Base-by-base conservation (phyloP, 768 basidiomycete genomes). In the Russula lepida region DNA sequence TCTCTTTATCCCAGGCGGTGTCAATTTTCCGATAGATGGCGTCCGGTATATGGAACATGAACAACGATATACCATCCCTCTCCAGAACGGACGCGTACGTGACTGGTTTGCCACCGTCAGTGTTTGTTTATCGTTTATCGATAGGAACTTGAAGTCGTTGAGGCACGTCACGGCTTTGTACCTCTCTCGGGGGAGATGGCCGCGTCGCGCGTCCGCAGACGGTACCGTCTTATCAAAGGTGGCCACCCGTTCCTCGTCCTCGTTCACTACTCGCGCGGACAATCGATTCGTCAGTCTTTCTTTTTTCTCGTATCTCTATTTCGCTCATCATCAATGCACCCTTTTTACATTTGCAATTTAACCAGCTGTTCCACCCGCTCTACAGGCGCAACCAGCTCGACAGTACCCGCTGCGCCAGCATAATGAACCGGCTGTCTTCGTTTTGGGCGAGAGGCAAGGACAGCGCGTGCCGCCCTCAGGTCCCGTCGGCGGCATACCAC, bases 141-240 rank as follows among this genome's bases (percentile, higher is more conserved):
- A 62, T 64, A 90, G 88, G 90, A 92, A 71, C 77, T 93, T 17
- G 91, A 92, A 74, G 78, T 92, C 1, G 70, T 76, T 58, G 90
- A 93, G 71, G 72, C 80, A 28, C 90, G 87, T 69, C 84, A 73
- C 67, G 90, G 91, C 2, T 93, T 89, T 70, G 71, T 88, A n/a
- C 90, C 90, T 17, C 79, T 79, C 44, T 74, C 77, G 2, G 74
- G 74, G 46, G 90, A 92, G 64, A 69, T 75, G 9, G 75, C 69
- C 61, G 89, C 91, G 32, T 87, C 79, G 71, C 84, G 89, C 17
- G 69, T 84, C 50, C 80, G 91, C 51, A 76, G 88, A 52, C 83
- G 88, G 6, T 92, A 81, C 70, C 84, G 90, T 39, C 77, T 93
- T 39, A 62, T 74, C 46, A 89, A 88, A 69, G 88, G 88, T 30